Conservation (phyloP, 164 flowering plant species). For the Protea cynaroides region DNA sequence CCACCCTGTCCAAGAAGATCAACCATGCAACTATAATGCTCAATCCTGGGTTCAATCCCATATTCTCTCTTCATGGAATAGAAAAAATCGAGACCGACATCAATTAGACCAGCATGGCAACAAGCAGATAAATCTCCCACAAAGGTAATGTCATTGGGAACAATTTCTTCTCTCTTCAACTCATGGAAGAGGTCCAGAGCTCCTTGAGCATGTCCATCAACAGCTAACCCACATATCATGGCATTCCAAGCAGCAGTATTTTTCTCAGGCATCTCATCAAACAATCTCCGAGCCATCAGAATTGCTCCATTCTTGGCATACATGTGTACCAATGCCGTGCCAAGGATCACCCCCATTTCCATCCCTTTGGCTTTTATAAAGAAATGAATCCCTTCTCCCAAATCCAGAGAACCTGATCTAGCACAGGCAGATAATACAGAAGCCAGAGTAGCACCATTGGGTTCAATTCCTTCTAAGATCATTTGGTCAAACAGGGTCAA, state of each 20-base stretch:
- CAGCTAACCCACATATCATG: conserved; percentile 59
- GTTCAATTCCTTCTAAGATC: conserved; percentile 43
- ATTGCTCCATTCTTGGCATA: conserved; percentile 64
- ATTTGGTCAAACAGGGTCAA: conserved; percentile 46
- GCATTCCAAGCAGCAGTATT: conserved; percentile 61
- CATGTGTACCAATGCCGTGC: conserved; percentile 66
- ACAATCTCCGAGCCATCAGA: conserved; percentile 28
- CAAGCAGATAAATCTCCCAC: conserved; percentile 65
- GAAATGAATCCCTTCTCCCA: conserved; percentile 43
- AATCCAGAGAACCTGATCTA: conserved; percentile 37
- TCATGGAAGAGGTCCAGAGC: conserved; percentile 38
- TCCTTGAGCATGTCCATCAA: conserved; percentile 47
- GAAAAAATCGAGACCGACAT: conserved; percentile 41
- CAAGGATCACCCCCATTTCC: conserved; percentile 46
- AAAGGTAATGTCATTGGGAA: conserved; percentile 44
- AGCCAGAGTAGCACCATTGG: conserved; percentile 40
- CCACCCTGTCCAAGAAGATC: conserved; percentile 56
- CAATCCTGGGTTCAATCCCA: conserved; percentile 48
- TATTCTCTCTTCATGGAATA: conserved; percentile 37
- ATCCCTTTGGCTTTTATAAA: conserved; percentile 34
- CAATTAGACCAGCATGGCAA: conserved; percentile 57
- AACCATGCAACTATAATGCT: conserved; percentile 69
- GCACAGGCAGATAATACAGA: conserved; percentile 67
- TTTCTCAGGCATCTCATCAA: conserved; percentile 38
- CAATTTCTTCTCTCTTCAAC: conserved; percentile 25